Evolutionary conservation across 139 green algal genomes (phyloP).

Genomic region (Yamagishiella unicocca): DNA sequence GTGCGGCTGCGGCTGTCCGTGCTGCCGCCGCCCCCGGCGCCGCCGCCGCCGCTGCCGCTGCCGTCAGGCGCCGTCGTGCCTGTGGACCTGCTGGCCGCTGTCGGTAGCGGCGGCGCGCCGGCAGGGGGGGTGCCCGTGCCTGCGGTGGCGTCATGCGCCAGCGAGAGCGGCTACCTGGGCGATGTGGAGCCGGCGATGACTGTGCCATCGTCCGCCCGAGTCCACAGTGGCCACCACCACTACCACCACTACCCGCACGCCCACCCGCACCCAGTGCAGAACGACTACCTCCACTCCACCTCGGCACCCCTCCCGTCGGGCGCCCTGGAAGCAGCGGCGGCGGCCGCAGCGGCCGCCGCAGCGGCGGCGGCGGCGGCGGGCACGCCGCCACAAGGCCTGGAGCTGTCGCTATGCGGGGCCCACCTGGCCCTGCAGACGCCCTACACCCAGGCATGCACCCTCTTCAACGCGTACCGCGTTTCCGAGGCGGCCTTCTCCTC

Average conservation of each 20-base stretch:
- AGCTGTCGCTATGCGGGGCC: slow-evolving; percentile 79
- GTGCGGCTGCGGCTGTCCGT: neutral
- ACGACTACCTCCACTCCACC: neutral
- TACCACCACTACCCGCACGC: slow-evolving; percentile 8
- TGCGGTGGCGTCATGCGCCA: neutral
- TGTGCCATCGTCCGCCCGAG: no score
- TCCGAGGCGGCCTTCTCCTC: slow-evolving; percentile 14
- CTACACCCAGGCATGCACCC: slow-evolving; percentile 47
- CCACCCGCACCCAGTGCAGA: neutral
- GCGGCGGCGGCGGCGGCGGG: neutral
- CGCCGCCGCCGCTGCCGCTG: neutral
- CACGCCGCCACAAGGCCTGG: slow-evolving; percentile 45
- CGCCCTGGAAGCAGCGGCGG: neutral
- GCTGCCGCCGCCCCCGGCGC: neutral
- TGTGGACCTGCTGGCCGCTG: no score
- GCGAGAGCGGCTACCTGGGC: slow-evolving; percentile 52
- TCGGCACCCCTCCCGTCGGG: neutral
- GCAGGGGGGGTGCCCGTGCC: neutral
- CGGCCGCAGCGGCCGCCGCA: neutral
- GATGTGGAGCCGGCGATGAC: slow-evolving; percentile 30
- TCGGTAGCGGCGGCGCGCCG: neutral
- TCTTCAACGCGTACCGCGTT: slow-evolving; percentile 60
- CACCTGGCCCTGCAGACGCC: slow-evolving; percentile 60
- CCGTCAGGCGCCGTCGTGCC: no score
- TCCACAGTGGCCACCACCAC: neutral